Evolutionary conservation across 352 stramenopile genomes (phyloP).

Genomic region (Pythium sukuiense): DNA sequence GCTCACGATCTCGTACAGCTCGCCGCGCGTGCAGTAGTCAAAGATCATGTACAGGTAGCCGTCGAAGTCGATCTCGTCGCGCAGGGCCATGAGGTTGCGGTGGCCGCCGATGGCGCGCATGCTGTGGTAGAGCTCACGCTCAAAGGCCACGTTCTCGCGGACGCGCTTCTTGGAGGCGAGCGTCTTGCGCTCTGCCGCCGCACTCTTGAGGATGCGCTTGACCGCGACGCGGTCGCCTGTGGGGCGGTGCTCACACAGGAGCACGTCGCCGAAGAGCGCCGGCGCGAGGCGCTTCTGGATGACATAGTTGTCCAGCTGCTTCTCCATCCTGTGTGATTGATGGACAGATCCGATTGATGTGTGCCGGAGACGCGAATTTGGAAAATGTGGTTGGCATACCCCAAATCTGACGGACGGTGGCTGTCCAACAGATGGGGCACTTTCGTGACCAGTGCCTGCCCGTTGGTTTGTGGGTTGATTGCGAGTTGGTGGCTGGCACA

Average conservation of each 20-base stretch:
- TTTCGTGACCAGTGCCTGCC: slow-evolving; percentile 11
- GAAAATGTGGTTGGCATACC: slow-evolving; percentile 7
- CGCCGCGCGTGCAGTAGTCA: slow-evolving; percentile 65
- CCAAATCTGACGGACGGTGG: neutral
- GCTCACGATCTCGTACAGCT: slow-evolving; percentile 82
- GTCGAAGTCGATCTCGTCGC: slow-evolving; percentile 79
- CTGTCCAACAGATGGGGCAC: slow-evolving; percentile 25
- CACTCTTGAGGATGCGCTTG: slow-evolving; percentile 77
- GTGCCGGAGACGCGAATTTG: slow-evolving; percentile 24
- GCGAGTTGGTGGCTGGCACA: slow-evolving; percentile 19
- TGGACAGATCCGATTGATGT: slow-evolving; percentile 19
- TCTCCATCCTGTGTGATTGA: slow-evolving; percentile 29
- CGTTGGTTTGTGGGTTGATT: slow-evolving; percentile 26
- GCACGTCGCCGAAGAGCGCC: slow-evolving; percentile 79
- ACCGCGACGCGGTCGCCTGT: slow-evolving; percentile 67
- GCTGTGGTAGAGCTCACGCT: slow-evolving; percentile 68
- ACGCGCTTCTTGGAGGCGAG: slow-evolving; percentile 73
- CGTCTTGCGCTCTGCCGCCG: slow-evolving; percentile 52
- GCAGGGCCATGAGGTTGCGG: slow-evolving; percentile 60
- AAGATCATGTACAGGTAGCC: slow-evolving; percentile 81
- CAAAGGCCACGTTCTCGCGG: slow-evolving; percentile 78
- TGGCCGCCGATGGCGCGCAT: slow-evolving; percentile 64
- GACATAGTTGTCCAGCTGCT: slow-evolving; percentile 78
- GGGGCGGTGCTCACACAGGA: slow-evolving; percentile 69
- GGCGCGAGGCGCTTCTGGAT: slow-evolving; percentile 74